Conservation (phyloP, 805 yeast species). For the Saccharomyces mikatae region DNA sequence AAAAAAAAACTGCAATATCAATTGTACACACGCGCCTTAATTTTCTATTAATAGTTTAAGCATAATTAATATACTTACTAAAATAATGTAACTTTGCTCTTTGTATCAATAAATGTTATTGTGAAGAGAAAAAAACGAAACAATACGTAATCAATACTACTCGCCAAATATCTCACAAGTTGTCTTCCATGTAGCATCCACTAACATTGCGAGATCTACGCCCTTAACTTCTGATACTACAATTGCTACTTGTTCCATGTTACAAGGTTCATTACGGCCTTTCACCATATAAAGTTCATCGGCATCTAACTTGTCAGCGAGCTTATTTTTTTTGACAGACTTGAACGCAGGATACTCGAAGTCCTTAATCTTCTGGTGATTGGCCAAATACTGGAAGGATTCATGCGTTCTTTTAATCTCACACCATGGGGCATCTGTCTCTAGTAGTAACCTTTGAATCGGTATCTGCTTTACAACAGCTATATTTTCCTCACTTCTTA, state of each 20-base stretch:
- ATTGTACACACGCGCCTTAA: not conserved
- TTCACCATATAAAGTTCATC: conserved; percentile 45
- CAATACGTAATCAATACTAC: not conserved
- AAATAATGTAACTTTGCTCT: not conserved
- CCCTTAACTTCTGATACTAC: conserved; percentile 47
- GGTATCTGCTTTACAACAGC: conserved; percentile 65
- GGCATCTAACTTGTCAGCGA: conserved; percentile 16
- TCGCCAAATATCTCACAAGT: conserved; percentile 36
- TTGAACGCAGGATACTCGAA: conserved; percentile 34
- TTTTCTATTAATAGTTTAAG: conserved; percentile 1
- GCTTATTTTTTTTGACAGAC: conserved; percentile 29
- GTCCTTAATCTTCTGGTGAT: conserved; percentile 5
- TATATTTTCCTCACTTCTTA: conserved; percentile 68
- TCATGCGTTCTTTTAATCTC: conserved; percentile 82
- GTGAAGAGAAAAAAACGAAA: not conserved
- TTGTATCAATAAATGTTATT: not conserved
- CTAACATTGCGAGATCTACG: conserved; percentile 36
- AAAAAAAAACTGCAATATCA: not conserved
- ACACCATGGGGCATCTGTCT: conserved; percentile 99
- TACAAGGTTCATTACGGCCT: conserved; percentile 89
- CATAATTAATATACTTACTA: not conserved
- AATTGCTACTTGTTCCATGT: conserved; percentile 71
- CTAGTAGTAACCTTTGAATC: conserved; percentile 60
- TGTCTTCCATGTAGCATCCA: conserved; percentile 45
- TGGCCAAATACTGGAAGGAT: conserved; percentile 48